These are phyloP conservation scores for Geosmithia putterillii DNA, from an alignment of 2,329 filamentous ascomycete species.

Conservation along the genomic window DNA sequence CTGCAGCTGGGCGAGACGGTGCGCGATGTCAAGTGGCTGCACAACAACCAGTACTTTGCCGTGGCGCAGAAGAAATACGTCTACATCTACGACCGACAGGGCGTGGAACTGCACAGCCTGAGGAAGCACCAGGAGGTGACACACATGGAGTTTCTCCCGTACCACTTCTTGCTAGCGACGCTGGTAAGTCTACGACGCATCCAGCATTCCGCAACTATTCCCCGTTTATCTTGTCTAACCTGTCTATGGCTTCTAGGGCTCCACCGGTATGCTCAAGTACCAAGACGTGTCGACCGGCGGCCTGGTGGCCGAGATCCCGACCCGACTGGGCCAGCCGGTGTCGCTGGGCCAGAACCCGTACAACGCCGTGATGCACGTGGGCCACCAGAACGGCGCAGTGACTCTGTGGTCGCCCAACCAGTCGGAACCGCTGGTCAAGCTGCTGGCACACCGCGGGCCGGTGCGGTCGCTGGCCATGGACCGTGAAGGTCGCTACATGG, in stretches of 20 bases:
- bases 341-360: constrained; percentile 79
- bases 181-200: constrained; percentile 41
- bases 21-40: constrained; percentile 79
- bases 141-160: constrained; percentile 90
- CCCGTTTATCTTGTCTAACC: background rate
- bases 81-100: constrained; percentile 89
- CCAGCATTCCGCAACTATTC: background rate
- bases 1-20: constrained; percentile 84
- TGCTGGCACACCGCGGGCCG: constrained; percentile 80
- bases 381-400: constrained; percentile 90
- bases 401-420: constrained; percentile 94
- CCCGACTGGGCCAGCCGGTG: constrained; percentile 71
- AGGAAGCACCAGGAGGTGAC: constrained; percentile 84
- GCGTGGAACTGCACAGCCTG: constrained; percentile 85
- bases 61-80: constrained; percentile 94
- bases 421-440: constrained; percentile 74
- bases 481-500: constrained; percentile 88
- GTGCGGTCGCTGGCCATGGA: constrained; percentile 79
- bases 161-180: constrained; percentile 87
- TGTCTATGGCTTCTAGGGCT: constrained; percentile 35
- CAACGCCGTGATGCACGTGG: constrained; percentile 85
- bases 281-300: constrained; percentile 92
- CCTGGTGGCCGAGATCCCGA: constrained; percentile 74
- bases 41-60: constrained; percentile 90
- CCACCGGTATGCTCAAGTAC: constrained; percentile 79